Evolutionary conservation across 345 rosid genomes (phyloP), one percentile per base, ranked within the genome.

Genomic region (Litchi chinensis): DNA sequence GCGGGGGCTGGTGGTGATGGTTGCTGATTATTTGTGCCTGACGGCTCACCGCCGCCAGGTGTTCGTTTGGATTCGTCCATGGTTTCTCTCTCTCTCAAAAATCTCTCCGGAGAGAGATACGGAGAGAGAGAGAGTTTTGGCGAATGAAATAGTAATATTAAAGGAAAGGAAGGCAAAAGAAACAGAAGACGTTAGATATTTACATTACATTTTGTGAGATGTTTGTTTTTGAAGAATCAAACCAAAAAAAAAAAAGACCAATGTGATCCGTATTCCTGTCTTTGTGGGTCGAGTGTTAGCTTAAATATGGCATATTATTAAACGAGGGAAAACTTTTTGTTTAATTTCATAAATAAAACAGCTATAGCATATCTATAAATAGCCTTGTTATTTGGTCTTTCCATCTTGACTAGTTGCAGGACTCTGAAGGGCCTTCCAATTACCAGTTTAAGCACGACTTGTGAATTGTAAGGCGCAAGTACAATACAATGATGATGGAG

Each of bases 41-140:
- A 21, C 75, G 79, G 19, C 19, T 72, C 37, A 5, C 64, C 65
- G 1, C 64, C 59, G 1, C 37, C 37, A 32, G 44, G 8, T 26
- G 66, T 79, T 32, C 18, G 71, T 18, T 68, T 59, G 26, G 50
- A 39, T 24, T 40, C 62, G 5, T 74, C 75, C 86, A 81, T 87
- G 74, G 52, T 43, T 40, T 41, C 21, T 22, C 63, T 65, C 54
- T 13, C 39, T 16, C 70, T 48, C 18, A 2, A 37, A 18, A 56
- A 57, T 50, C 70, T 75, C 62, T 21, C 46, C 6, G 46, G n/a
- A 41, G 11, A 62, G 68, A 74, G 24, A 32, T 48, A 12, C 9
- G 22, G 32, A 8, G 69, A 64, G 68, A 65, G 37, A 60, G 16
- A 32, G 24, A 79, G 18, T 10, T 28, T 65, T 65, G 32, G 72